Evolutionary conservation across 2,329 filamentous ascomycete genomes (phyloP).

Genomic region (Diatrype stigma): DNA sequence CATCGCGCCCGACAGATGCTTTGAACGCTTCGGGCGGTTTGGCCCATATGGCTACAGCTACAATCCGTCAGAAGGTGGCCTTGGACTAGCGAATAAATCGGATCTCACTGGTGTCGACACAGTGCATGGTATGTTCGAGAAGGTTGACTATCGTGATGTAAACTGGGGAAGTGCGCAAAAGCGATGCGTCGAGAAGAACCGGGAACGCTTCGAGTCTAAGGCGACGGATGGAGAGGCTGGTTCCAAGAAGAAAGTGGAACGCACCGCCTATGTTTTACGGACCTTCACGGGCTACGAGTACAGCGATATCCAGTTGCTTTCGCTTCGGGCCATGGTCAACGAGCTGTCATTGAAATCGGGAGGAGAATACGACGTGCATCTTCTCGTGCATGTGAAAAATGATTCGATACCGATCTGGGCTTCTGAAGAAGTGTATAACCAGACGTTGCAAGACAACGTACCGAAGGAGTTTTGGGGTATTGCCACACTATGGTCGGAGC

Average conservation of each 20-base stretch:
- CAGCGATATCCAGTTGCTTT: conserved; percentile 60
- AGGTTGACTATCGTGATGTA: conserved; percentile 31
- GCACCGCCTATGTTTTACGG: conserved; percentile 60
- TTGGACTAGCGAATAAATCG: conserved; percentile 54
- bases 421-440: conserved; percentile 34
- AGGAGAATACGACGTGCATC: conserved; percentile 59
- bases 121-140: conserved; percentile 31
- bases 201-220: conserved; percentile 39
- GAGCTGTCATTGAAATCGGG: conserved; percentile 62
- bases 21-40: conserved; percentile 64
- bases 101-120: conserved; percentile 57
- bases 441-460: conserved; percentile 52
- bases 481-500: conserved; percentile 64
- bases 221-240: conserved; percentile 4
- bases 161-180: conserved; percentile 31
- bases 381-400: conserved; percentile 42
- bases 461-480: conserved; percentile 64
- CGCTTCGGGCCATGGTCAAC: conserved; percentile 60
- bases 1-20: conserved; percentile 61
- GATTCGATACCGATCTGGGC: conserved; percentile 35
- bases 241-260: conserved; percentile 22
- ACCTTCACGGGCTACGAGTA: conserved; percentile 65
- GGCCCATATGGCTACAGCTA: conserved; percentile 69
- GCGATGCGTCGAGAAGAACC: conserved; percentile 42
- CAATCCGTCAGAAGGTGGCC: conserved; percentile 57